phyloP scores from a whole-genome alignment of 257 asterid genomes.

The Ligustrum vulgare region DNA sequence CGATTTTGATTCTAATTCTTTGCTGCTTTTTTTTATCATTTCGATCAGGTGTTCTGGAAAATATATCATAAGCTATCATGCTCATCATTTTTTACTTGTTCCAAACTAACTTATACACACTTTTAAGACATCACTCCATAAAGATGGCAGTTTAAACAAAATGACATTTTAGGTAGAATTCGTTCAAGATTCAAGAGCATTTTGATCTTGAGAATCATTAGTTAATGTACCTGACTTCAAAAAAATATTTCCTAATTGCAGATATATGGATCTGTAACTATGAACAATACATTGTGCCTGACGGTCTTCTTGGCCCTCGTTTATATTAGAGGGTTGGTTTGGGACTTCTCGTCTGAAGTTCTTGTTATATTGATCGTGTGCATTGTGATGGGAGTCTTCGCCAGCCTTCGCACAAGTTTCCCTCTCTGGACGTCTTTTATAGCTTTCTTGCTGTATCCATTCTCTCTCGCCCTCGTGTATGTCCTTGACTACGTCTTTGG shows the following conservation, averaged over 20 bases:
- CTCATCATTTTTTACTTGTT: not conserved
- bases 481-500: constrained; percentile 83
- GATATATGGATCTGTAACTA: constrained; percentile 91
- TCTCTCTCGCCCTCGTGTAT: constrained; percentile 78
- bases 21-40: not conserved
- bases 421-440: constrained; percentile 78
- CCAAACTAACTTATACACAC: not conserved
- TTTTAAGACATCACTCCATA: not conserved
- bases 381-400: constrained; percentile 73
- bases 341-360: constrained; percentile 97
- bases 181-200: not conserved
- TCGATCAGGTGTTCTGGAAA: not conserved
- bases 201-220: not conserved
- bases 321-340: constrained; percentile 63
- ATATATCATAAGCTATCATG: not conserved
- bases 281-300: constrained; percentile 82
- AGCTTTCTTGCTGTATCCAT: constrained; percentile 74
- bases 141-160: not conserved
- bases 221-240: not conserved
- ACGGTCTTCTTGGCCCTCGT: constrained; percentile 88
- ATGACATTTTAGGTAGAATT: not conserved
- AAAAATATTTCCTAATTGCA: constrained; percentile 30
- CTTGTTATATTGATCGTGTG: constrained; percentile 83
- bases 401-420: constrained; percentile 71
- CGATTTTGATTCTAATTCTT: not conserved